Conservation (phyloP, 768 basidiomycete genomes). For the Amanita exitialis region DNA sequence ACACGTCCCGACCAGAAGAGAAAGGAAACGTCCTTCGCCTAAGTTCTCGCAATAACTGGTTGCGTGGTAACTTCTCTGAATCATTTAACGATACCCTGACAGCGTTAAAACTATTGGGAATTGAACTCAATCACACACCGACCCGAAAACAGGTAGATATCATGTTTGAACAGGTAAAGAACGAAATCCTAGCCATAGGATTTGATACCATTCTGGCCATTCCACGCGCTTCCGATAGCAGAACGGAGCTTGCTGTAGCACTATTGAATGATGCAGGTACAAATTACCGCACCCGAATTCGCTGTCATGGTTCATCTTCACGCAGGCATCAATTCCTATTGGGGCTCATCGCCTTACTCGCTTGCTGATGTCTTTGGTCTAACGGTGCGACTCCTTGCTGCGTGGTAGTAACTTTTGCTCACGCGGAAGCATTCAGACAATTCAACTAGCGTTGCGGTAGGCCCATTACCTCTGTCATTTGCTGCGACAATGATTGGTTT, state of each 20-base stretch:
- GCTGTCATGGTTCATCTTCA: neutral
- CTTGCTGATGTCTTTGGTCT: slow-evolving; percentile 57
- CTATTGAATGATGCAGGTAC: slow-evolving; percentile 62
- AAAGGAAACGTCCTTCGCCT: slow-evolving; percentile 45
- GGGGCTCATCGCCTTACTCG: slow-evolving; percentile 45
- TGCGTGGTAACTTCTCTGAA: slow-evolving; percentile 42
- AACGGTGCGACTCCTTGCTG: slow-evolving; percentile 30
- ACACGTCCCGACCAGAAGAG: slow-evolving; percentile 40
- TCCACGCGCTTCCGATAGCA: slow-evolving; percentile 48
- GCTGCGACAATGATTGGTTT: neutral
- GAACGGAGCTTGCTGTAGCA: slow-evolving; percentile 52
- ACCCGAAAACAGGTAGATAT: slow-evolving; percentile 42
- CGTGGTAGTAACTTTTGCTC: neutral
- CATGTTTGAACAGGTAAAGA: slow-evolving; percentile 65
- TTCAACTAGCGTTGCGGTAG: slow-evolving; percentile 54
- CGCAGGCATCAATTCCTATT: slow-evolving; percentile 59
- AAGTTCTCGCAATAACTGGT: slow-evolving; percentile 55
- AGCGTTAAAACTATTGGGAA: slow-evolving; percentile 51
- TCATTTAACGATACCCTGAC: slow-evolving; percentile 49
- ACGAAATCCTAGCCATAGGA: slow-evolving; percentile 59
- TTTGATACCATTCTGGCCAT: slow-evolving; percentile 58
- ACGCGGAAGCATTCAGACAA: slow-evolving; percentile 31
- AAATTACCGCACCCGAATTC: slow-evolving; percentile 5
- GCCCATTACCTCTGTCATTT: slow-evolving; percentile 2
- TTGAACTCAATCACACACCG: slow-evolving; percentile 47